Conservation (phyloP, 768 basidiomycete genomes). For the Inosperma sp. region DNA sequence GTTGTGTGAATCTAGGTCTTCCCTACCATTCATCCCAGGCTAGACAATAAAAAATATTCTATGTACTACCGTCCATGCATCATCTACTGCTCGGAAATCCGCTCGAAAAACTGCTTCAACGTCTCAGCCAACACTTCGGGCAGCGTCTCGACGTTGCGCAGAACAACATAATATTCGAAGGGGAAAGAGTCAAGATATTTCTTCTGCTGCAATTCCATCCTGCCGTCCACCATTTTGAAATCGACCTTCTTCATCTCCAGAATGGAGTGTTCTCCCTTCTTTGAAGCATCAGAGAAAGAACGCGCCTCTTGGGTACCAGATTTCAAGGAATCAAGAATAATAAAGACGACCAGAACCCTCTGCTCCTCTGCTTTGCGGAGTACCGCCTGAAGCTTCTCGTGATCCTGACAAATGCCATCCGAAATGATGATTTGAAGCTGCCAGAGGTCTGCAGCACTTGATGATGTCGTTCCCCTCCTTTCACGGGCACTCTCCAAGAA, state of each 20-base stretch:
- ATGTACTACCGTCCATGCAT: background rate
- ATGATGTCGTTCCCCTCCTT: constrained; percentile 52
- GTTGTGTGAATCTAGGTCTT: too few species aligned
- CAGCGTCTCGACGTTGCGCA: constrained; percentile 84
- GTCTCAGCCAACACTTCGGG: constrained; percentile 88
- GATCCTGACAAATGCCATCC: constrained; percentile 98
- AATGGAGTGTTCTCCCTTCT: constrained; percentile 63
- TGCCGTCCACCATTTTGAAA: constrained; percentile 75
- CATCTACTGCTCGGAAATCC: constrained; percentile 69
- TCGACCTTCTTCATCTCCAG: constrained; percentile 89
- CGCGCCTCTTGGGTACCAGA: constrained; percentile 20
- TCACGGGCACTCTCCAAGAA: constrained; percentile 77
- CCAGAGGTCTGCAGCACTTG: constrained; percentile 82
- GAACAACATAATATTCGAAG: constrained; percentile 95
- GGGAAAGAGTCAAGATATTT: constrained; percentile 96
- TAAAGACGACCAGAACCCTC: constrained; percentile 92
- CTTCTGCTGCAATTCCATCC: constrained; percentile 81
- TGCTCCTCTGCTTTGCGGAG: constrained; percentile 85
- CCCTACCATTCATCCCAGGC: too few species aligned
- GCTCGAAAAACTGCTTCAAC: constrained; percentile 88
- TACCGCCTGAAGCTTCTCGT: constrained; percentile 74
- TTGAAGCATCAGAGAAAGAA: constrained; percentile 16
- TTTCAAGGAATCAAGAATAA: constrained; percentile 88
- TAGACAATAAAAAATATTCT: too few species aligned
- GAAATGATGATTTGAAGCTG: constrained; percentile 98